Base-by-base conservation (phyloP, 2,329 filamentous ascomycete species). In the Grosmannia serpens region DNA sequence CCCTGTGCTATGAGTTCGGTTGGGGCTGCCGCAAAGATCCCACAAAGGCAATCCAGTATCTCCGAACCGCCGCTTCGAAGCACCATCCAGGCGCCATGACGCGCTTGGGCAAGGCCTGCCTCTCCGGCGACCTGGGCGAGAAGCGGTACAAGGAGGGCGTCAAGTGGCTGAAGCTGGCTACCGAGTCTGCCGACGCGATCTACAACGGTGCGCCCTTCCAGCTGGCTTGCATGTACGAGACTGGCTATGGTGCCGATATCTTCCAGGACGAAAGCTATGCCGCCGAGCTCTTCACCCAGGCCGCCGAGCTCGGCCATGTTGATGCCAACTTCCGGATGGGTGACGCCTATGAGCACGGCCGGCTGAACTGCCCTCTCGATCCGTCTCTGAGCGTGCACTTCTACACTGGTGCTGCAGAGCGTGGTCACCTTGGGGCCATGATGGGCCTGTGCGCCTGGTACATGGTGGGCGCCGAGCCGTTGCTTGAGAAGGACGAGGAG, bases 361-460 rank as follows among this genome's bases (percentile, higher is more conserved):
- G 85, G 62, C 78, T 97, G 59, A 85, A 82, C 64, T 99, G 94
- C 68, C 94, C 94, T 1, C 84, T 86, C 56, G 94, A 99, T 70
- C 90, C 94, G 2, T 90, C 91, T 1, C 77, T 99, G 57, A 96
- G 91, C 63, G 91, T 99, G 11, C 94, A 99, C 71, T 99, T 96
- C 69, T 99, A 99, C 74, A 99, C 92, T 1, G 87, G 86, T 29
- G 92, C 94, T 15, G 94, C 94, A 2, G 88, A 95, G 67, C 79
- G 81, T 52, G 90, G 89, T 1, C 88, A 96, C 67, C 79, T 91
- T 0, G 81, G 85, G 53, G 92, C 91, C 53, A 97, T 97, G 91
- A 96, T 99, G 91, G 92, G 92, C 5, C 78, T 99, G 10, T 99
- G 94, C 72, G 94, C 94, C 13, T 99, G 94, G 94, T 99, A 97